Evolutionary conservation across 148 eudicot species (phyloP).

Genomic region (Gaultheria prostrata): DNA sequence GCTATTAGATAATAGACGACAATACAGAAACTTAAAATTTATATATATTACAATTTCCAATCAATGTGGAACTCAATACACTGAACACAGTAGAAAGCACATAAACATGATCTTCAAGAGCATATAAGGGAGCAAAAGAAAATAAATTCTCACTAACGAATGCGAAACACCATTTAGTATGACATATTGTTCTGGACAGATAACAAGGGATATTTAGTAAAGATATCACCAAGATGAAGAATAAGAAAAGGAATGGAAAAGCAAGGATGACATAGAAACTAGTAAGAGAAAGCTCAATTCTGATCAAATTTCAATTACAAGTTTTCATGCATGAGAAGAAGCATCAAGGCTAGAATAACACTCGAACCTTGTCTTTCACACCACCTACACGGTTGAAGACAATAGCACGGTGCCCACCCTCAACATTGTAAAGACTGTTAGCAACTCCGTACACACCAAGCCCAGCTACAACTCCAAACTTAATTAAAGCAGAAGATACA

Average conservation of each 20-base stretch:
- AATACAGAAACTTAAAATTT: neutral
- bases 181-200: neutral
- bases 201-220: neutral
- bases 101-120: neutral
- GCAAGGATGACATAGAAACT: neutral
- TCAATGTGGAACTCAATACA: neutral
- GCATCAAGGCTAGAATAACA: neutral
- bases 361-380: constrained; percentile 69
- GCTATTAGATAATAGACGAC: neutral
- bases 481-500: constrained; percentile 56
- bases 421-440: constrained; percentile 82
- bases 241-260: neutral
- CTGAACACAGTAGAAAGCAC: neutral
- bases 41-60: neutral
- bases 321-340: neutral
- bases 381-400: constrained; percentile 82
- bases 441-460: constrained; percentile 62
- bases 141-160: neutral
- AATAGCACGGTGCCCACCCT: constrained; percentile 84
- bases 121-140: neutral
- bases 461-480: constrained; percentile 57
- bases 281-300: neutral
- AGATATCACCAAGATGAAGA: neutral
- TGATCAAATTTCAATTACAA: neutral
- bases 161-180: neutral